Conservation (phyloP, 2,329 filamentous ascomycete species). For the Daldinia sp. region DNA sequence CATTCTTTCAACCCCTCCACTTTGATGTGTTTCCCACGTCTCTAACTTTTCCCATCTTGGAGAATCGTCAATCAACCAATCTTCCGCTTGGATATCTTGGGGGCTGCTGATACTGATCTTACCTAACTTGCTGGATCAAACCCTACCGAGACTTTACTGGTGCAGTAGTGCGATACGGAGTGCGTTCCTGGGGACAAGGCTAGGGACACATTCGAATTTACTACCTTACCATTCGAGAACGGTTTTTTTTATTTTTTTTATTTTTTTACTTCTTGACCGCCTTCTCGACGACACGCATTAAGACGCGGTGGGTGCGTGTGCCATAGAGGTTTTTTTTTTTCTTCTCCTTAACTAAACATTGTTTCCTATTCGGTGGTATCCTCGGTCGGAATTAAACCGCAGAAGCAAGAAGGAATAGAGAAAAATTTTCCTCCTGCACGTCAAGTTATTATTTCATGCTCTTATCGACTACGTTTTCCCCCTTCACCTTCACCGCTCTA, state of each 20-base stretch:
- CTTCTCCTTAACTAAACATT: constrained; percentile 18
- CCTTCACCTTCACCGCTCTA: constrained; percentile 39
- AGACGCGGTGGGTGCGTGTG: constrained; percentile 37
- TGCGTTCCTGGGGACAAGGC: constrained; percentile 21
- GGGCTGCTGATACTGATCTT: background rate
- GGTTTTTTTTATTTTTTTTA: constrained; percentile 8
- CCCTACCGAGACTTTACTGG: constrained; percentile 24
- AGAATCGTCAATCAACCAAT: constrained; percentile 12
- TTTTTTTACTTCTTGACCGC: constrained; percentile 45
- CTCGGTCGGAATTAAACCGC: constrained; percentile 18
- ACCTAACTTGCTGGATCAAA: constrained; percentile 19
- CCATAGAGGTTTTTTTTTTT: constrained; percentile 9
- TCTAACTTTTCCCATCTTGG: constrained; percentile 25
- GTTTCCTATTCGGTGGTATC: constrained; percentile 31
- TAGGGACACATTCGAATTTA: constrained; percentile 2
- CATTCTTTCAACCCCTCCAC: background rate
- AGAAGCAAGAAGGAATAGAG: constrained; percentile 9
- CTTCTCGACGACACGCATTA: constrained; percentile 40
- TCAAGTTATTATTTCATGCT: constrained; percentile 29
- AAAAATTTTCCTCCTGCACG: constrained; percentile 24
- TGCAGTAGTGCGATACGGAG: constrained; percentile 33
- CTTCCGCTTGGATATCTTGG: background rate
- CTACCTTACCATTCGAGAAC: constrained; percentile 30
- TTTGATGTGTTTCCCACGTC: constrained; percentile 1
- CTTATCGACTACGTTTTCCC: constrained; percentile 11